These are phyloP conservation scores for Aspergillus felis DNA, from an alignment of 2,329 filamentous ascomycete genomes.

Conservation along the genomic window DNA sequence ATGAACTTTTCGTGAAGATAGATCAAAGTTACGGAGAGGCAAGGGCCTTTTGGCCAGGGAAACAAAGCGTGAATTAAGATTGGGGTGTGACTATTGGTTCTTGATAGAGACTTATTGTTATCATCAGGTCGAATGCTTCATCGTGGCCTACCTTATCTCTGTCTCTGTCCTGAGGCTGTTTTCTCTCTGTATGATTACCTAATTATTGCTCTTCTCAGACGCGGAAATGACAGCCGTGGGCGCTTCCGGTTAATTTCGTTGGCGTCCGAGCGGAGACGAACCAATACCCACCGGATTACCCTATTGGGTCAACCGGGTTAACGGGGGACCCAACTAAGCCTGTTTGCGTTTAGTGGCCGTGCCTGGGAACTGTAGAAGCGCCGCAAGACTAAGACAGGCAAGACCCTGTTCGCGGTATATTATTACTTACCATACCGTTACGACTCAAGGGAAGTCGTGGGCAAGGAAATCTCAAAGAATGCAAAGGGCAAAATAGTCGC, in stretches of 20 bases:
- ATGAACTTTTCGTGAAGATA: neutral
- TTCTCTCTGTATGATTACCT: neutral
- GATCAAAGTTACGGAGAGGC: neutral
- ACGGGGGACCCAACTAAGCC: neutral
- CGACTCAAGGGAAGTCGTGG: neutral
- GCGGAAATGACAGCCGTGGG: neutral
- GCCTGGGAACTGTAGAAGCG: neutral
- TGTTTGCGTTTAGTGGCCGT: constrained; percentile 12
- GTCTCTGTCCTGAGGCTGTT: neutral
- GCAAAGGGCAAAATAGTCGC: too few relatives aligned
- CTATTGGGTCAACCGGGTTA: constrained; percentile 7
- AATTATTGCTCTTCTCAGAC: neutral
- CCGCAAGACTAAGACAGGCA: neutral
- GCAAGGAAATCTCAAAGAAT: neutral
- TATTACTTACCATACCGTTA: neutral
- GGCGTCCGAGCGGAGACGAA: neutral
- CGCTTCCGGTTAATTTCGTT: neutral
- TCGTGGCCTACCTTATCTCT: neutral
- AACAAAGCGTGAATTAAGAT: neutral
- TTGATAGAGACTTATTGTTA: neutral
- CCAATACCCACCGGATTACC: constrained; percentile 9
- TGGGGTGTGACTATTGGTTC: neutral
- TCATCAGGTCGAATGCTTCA: too few relatives aligned
- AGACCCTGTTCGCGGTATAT: neutral
- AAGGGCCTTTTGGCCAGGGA: neutral